Conservation (phyloP, 2,329 filamentous ascomycete species). For the Capronia epimyces region DNA sequence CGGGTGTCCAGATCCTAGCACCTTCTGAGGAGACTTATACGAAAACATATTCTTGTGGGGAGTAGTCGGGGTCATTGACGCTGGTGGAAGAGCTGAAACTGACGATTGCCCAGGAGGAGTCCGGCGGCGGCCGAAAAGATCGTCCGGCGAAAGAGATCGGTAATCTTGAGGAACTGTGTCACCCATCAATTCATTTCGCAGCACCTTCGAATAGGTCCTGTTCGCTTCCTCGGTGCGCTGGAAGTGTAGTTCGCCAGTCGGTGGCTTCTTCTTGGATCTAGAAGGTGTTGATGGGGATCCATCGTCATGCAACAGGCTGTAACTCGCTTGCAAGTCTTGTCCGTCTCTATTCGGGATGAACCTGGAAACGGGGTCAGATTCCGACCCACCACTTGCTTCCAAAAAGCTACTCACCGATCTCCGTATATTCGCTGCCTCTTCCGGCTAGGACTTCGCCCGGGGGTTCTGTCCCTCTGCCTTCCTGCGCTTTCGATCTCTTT, state of each 20-base stretch:
- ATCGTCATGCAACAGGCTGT: constrained; percentile 85
- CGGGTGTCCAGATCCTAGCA: constrained; percentile 68
- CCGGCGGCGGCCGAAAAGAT: constrained; percentile 57
- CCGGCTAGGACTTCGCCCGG: constrained; percentile 60
- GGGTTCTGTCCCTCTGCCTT: constrained; percentile 56
- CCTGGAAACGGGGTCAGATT: constrained; percentile 44
- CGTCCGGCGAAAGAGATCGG: constrained; percentile 25
- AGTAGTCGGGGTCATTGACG: constrained; percentile 78
- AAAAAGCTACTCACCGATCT: constrained; percentile 48
- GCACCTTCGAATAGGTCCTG: constrained; percentile 77
- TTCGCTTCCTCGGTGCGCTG: constrained; percentile 92
- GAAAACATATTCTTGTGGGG: constrained; percentile 97
- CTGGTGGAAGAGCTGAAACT: constrained; percentile 60
- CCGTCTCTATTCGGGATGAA: constrained; percentile 94
- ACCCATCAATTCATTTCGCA: constrained; percentile 90
- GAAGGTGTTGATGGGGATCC: constrained; percentile 88
- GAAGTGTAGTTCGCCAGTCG: constrained; percentile 86
- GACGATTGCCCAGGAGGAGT: constrained; percentile 69
- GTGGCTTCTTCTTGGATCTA: constrained; percentile 73
- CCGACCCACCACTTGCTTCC: background rate
- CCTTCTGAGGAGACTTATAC: constrained; percentile 70
- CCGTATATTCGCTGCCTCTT: constrained; percentile 65
- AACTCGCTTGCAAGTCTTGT: constrained; percentile 88
- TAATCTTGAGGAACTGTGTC: constrained; percentile 79
- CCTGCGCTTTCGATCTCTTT: constrained; percentile 57